Base-by-base conservation (phyloP, 2,329 filamentous ascomycete species). In the Ophiostoma australiae region DNA sequence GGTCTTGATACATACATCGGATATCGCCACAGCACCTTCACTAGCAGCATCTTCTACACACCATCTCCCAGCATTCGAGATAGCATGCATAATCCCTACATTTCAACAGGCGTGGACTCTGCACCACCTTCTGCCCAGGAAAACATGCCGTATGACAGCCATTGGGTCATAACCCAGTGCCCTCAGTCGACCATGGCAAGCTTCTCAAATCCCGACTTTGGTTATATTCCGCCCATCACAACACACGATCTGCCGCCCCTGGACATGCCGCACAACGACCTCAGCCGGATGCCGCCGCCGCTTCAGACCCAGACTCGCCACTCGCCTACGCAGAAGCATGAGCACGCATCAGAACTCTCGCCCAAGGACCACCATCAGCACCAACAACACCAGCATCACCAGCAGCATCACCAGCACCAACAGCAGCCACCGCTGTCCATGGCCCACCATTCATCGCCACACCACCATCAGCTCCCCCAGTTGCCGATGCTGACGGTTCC, bases 401-500 rank as follows among this genome's bases (percentile, higher is more conserved):
- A 70, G 27, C 72, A 72, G 20, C 69, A 61, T 8, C 70, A 65
- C 4, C 52, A 55, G n/a, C 52, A 61, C 23, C 55, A 61, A 31
- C 55, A 27, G 7, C 55, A 10, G 6, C 58, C 27, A 20, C 58
- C 72, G 5, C 67, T 65, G 39, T 70, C 73, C 15, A 72, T 75
- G 48, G 68, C 75, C 48, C 79, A 84, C 72, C 63, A 65, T 2
- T 15, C 70, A 10, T 77, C 81, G 37, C 78, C 80, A 58, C 76
- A 80, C 74, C 77, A 85, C 75, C 80, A 83, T 33, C 73, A 71
- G 75, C 80, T 83, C 70, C 76, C 81, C 11, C 86, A 87, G 73
- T 81, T 91, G 27, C 87, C 91, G 31, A 90, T 91, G 77, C 82
- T 94, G 74, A 89, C 92, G 76, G 91, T 91, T 82, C 89, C 90